Percentiles rank a stretch among this genome's conserved stretches.
phyloP scores from a whole-genome alignment of 2,329 filamentous ascomycete genomes.

The Fusarium goolgardi region DNA sequence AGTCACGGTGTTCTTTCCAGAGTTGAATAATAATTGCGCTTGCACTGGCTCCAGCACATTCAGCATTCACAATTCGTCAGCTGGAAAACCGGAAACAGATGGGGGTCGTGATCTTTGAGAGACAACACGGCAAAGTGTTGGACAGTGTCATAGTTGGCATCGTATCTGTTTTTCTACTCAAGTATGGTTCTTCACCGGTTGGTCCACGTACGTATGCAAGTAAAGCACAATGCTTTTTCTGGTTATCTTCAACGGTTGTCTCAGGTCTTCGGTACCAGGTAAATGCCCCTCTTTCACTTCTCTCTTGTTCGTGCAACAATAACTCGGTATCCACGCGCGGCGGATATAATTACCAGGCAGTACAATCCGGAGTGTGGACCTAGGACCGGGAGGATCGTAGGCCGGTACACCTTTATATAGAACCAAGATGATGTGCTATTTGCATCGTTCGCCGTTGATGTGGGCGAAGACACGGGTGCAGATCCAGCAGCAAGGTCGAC shows the following conservation, averaged over 20 bases:
- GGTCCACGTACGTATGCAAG: slow-evolving; percentile 44
- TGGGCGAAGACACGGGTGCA: slow-evolving; percentile 10
- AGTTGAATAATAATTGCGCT: slow-evolving; percentile 4
- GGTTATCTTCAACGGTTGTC: slow-evolving; percentile 36
- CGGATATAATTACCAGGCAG: slow-evolving; percentile 25
- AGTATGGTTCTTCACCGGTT: slow-evolving; percentile 28
- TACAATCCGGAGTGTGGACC: slow-evolving; percentile 22
- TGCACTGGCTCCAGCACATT: slow-evolving; percentile 19
- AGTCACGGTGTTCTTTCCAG: slow-evolving; percentile 28
- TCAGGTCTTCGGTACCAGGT: slow-evolving; percentile 42
- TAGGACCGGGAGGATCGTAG: slow-evolving; percentile 23
- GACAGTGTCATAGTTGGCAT: slow-evolving; percentile 31
- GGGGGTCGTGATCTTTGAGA: slow-evolving; percentile 8
- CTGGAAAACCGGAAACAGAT: background rate
- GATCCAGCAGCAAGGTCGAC: slow-evolving; percentile 8
- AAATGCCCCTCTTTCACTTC: slow-evolving; percentile 26
- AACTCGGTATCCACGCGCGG: slow-evolving; percentile 32
- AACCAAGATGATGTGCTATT: slow-evolving; percentile 35
- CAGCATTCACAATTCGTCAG: slow-evolving; percentile 1
- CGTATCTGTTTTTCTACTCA: slow-evolving; percentile 25
- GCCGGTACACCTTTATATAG: slow-evolving; percentile 23
- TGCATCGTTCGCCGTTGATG: slow-evolving; percentile 15
- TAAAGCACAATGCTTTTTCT: slow-evolving; percentile 43
- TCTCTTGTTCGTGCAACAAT: slow-evolving; percentile 38
- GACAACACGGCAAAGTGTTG: slow-evolving; percentile 15